These are phyloP conservation scores for Aspergillus udagawae DNA, from an alignment of 2,329 filamentous ascomycete genomes.

Conservation along the genomic window DNA sequence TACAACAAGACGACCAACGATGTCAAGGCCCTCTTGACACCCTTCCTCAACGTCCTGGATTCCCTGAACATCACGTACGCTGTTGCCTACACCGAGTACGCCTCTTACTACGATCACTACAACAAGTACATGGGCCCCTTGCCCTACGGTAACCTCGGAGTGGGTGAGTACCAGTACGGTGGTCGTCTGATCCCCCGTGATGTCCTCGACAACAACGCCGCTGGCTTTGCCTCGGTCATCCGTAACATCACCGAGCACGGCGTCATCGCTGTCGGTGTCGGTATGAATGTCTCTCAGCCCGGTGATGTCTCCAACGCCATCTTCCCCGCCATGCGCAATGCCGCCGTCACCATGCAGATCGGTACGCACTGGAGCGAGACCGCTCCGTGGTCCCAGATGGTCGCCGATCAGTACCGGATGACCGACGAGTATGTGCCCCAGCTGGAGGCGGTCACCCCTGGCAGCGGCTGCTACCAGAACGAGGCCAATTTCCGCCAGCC, in stretches of 20 bases:
- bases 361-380: constrained; percentile 36
- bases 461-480: constrained; percentile 40
- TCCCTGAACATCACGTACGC: constrained; percentile 31
- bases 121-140: constrained; percentile 28
- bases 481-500: constrained; percentile 42
- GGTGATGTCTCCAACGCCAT: constrained; percentile 38
- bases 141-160: constrained; percentile 25
- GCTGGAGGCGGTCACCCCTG: constrained; percentile 37
- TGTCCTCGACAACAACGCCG: constrained; percentile 27
- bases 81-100: constrained; percentile 24
- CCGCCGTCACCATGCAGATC: constrained; percentile 34
- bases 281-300: constrained; percentile 35
- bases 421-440: constrained; percentile 38
- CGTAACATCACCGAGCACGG: constrained; percentile 34
- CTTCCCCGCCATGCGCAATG: constrained; percentile 37
- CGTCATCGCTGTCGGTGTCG: constrained; percentile 35
- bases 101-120: constrained; percentile 34
- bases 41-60: constrained; percentile 42
- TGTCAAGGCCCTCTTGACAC: constrained; percentile 43
- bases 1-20: constrained; percentile 45
- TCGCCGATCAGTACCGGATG: constrained; percentile 34
- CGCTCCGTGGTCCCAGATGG: constrained; percentile 34
- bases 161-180: constrained; percentile 26
- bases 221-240: constrained; percentile 26
- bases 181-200: constrained; percentile 34